These are phyloP conservation scores for Talinum fruticosum DNA, from an alignment of 148 eudicot genomes.

Conservation along the genomic window DNA sequence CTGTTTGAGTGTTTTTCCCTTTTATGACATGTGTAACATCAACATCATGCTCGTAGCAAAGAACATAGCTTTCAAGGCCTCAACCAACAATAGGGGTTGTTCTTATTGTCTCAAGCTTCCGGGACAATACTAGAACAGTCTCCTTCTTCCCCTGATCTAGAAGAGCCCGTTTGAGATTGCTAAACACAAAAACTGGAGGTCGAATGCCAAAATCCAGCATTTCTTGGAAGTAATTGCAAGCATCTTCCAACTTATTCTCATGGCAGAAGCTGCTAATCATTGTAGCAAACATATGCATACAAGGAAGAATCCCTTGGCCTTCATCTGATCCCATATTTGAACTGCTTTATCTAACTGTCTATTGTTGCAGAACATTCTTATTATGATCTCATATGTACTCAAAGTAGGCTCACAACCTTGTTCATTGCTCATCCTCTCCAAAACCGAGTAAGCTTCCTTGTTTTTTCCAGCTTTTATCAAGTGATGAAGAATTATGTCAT, in stretches of 20 bases:
- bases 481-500: conserved; percentile 78
- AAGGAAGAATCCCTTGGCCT: conserved; percentile 64
- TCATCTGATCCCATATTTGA: conserved; percentile 74
- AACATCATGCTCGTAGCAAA: background rate
- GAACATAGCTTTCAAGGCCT: background rate
- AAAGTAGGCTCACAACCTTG: conserved; percentile 55
- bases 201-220: conserved; percentile 83
- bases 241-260: conserved; percentile 59
- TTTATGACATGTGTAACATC: background rate
- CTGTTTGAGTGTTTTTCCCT: background rate
- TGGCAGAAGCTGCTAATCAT: conserved; percentile 64
- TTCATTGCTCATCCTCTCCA: conserved; percentile 47
- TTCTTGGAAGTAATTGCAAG: conserved; percentile 59
- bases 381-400: conserved; percentile 66
- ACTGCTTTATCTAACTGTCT: conserved; percentile 52
- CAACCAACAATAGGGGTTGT: conserved; percentile 37
- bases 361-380: conserved; percentile 79
- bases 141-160: conserved; percentile 65
- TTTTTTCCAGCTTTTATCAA: conserved; percentile 47
- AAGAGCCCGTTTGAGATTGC: conserved; percentile 55
- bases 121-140: conserved; percentile 35
- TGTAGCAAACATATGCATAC: conserved; percentile 69
- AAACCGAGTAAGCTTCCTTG: conserved; percentile 60
- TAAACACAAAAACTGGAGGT: conserved; percentile 70
- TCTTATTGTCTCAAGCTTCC: conserved; percentile 57